These are phyloP conservation scores for Vigna mungo DNA, from an alignment of 306 rosid species.

Conservation along the genomic window DNA sequence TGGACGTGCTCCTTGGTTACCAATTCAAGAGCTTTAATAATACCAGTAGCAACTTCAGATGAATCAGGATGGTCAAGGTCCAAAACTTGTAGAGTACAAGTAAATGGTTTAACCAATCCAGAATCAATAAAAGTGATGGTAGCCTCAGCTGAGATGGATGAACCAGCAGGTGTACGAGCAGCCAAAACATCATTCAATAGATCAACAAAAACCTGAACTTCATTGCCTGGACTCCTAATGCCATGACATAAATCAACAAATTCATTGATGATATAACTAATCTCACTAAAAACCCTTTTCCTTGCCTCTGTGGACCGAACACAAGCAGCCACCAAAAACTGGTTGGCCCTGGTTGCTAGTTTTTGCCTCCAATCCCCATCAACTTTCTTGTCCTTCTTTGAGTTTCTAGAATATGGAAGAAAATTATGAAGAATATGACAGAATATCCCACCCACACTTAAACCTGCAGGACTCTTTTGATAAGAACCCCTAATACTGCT, in stretches of 20 bases:
- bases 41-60: slow-evolving; percentile 87
- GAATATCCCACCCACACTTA: slow-evolving; percentile 76
- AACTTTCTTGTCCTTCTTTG: slow-evolving; percentile 81
- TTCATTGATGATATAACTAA: slow-evolving; percentile 71
- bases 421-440: slow-evolving; percentile 86
- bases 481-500: slow-evolving; percentile 64
- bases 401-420: slow-evolving; percentile 70
- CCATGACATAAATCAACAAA: slow-evolving; percentile 74
- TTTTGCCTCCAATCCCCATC: slow-evolving; percentile 99
- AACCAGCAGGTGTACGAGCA: slow-evolving; percentile 93
- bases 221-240: slow-evolving; percentile 67
- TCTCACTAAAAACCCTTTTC: slow-evolving; percentile 79
- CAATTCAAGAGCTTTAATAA: slow-evolving; percentile 92
- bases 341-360: slow-evolving; percentile 89
- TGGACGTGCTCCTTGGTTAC: slow-evolving; percentile 89
- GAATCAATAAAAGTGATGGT: slow-evolving; percentile 85
- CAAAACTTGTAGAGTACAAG: slow-evolving; percentile 77
- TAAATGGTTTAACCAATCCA: slow-evolving; percentile 83
- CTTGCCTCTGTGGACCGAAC: slow-evolving; percentile 97
- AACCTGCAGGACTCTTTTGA: slow-evolving; percentile 68
- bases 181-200: slow-evolving; percentile 88
- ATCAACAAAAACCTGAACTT: slow-evolving; percentile 78
- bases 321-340: slow-evolving; percentile 89
- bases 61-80: slow-evolving; percentile 92
- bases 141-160: slow-evolving; percentile 86